These are phyloP conservation scores for Ophiocordyceps polyrhachis-furcata DNA, from an alignment of 2,329 filamentous ascomycete genomes.

Conservation along the genomic window DNA sequence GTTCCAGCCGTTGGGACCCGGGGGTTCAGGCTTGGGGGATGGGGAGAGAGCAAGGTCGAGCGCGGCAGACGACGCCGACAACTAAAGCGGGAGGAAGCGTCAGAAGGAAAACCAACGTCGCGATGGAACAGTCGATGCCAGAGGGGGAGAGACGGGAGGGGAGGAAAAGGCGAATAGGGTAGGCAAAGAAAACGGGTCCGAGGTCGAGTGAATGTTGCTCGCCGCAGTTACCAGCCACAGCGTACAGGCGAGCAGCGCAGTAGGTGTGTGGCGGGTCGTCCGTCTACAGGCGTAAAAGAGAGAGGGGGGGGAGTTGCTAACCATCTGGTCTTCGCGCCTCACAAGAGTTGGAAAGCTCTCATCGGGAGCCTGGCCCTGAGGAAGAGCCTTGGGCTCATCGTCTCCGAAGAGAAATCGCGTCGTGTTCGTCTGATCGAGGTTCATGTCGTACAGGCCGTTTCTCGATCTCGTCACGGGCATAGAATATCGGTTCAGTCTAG, in stretches of 20 bases:
- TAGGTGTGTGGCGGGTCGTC: not conserved
- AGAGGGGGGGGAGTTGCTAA: slow-evolving; percentile 14
- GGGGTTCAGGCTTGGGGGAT: slow-evolving; percentile 40
- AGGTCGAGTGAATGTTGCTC: not conserved
- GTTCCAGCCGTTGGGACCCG: slow-evolving; percentile 32
- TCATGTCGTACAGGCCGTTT: slow-evolving; percentile 46
- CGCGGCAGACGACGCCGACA: slow-evolving; percentile 64
- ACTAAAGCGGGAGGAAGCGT: slow-evolving; percentile 27
- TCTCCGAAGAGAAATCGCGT: slow-evolving; percentile 74
- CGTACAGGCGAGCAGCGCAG: not conserved
- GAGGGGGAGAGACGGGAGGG: not conserved
- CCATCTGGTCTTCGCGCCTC: slow-evolving; percentile 40
- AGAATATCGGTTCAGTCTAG: slow-evolving; percentile 73
- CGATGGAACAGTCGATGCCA: not conserved
- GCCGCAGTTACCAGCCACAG: not conserved
- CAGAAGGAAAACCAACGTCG: slow-evolving; percentile 7
- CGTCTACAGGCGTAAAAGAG: not conserved
- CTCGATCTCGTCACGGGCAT: slow-evolving; percentile 69
- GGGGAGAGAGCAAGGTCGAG: slow-evolving; percentile 61
- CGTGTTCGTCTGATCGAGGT: slow-evolving; percentile 68
- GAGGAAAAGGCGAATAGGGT: not conserved
- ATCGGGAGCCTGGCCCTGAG: slow-evolving; percentile 41
- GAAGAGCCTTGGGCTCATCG: slow-evolving; percentile 40
- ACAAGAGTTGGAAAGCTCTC: slow-evolving; percentile 78
- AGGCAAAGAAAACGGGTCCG: not conserved